phyloP scores from a whole-genome alignment of 2,329 filamentous ascomycete genomes.

The Davidsoniella australis region DNA sequence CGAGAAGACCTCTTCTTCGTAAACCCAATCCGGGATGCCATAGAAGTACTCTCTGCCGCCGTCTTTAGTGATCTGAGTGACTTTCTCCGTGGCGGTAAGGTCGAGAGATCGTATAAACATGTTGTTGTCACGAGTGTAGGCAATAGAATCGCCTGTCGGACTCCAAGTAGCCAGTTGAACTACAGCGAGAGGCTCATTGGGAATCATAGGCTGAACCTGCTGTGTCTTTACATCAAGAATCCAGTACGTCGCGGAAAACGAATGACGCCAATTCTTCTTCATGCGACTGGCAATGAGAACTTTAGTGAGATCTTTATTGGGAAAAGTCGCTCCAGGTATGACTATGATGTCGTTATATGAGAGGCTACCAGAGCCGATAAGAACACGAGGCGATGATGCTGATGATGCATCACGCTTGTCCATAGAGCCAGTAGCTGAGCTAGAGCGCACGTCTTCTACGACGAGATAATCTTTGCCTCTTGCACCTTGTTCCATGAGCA shows the following conservation, averaged over 20 bases:
- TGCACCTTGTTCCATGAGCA: constrained; percentile 58
- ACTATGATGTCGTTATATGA: constrained; percentile 37
- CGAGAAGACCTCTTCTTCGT: constrained; percentile 51
- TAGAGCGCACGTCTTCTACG: constrained; percentile 64
- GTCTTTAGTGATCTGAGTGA: constrained; percentile 65
- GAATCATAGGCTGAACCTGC: constrained; percentile 58
- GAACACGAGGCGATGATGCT: constrained; percentile 41
- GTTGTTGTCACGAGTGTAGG: constrained; percentile 86
- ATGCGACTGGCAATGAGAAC: constrained; percentile 63
- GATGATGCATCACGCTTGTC: constrained; percentile 20
- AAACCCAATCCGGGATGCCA: constrained; percentile 94
- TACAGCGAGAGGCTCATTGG: constrained; percentile 41
- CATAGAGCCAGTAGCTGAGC: constrained; percentile 15
- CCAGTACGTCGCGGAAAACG: constrained; percentile 73
- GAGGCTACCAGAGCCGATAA: constrained; percentile 59
- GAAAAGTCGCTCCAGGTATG: constrained; percentile 45
- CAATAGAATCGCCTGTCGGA: constrained; percentile 67
- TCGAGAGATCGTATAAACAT: constrained; percentile 55
- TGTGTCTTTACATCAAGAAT: constrained; percentile 80
- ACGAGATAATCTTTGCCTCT: constrained; percentile 57
- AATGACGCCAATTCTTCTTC: constrained; percentile 76
- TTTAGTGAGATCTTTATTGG: constrained; percentile 70
- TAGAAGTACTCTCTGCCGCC: constrained; percentile 85
- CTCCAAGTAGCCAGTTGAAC: constrained; percentile 85
- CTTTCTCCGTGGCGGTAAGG: constrained; percentile 28